Percentiles rank a stretch among this genome's conserved stretches.
Conservation (phyloP, 2,329 filamentous ascomycete species). For the Talaromyces verruculosus region DNA sequence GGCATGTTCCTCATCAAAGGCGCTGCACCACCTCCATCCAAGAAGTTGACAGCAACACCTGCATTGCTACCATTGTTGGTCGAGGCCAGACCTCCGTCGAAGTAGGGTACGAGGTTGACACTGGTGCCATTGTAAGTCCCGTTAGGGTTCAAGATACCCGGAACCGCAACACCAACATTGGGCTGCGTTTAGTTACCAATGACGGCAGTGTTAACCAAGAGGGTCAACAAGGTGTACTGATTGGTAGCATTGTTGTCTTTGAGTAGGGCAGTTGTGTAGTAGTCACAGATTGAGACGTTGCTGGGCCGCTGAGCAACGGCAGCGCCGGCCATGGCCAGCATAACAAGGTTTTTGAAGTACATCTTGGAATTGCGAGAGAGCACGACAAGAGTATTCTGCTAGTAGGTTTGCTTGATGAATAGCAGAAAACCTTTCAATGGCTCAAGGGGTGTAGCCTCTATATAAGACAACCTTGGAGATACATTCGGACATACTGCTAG, state of each 20-base stretch:
- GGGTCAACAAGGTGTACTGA: conserved; percentile 56
- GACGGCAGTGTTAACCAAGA: conserved; percentile 63
- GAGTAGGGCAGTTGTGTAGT: conserved; percentile 61
- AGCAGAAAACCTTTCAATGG: neutral
- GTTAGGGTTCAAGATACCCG: conserved; percentile 57
- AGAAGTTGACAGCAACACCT: conserved; percentile 58
- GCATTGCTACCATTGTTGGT: conserved; percentile 29
- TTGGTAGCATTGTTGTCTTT: conserved; percentile 60
- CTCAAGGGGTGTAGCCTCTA: neutral
- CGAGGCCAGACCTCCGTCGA: conserved; percentile 52
- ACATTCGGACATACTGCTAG: neutral
- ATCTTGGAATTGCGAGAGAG: neutral
- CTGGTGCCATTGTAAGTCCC: conserved; percentile 51
- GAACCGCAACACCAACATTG: conserved; percentile 54
- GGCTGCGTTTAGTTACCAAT: conserved; percentile 62
- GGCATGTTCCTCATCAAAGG: conserved; percentile 58
- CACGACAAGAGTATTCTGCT: neutral
- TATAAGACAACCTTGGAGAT: neutral
- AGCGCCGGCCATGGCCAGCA: neutral
- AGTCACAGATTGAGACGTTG: conserved; percentile 60
- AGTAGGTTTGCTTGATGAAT: neutral
- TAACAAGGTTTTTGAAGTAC: conserved; percentile 4
- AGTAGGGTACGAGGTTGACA: conserved; percentile 62
- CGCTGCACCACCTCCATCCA: conserved; percentile 59
- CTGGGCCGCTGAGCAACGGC: conserved; percentile 48